Conservation (phyloP, 768 basidiomycete species). For the Coprinellus micaceus region DNA sequence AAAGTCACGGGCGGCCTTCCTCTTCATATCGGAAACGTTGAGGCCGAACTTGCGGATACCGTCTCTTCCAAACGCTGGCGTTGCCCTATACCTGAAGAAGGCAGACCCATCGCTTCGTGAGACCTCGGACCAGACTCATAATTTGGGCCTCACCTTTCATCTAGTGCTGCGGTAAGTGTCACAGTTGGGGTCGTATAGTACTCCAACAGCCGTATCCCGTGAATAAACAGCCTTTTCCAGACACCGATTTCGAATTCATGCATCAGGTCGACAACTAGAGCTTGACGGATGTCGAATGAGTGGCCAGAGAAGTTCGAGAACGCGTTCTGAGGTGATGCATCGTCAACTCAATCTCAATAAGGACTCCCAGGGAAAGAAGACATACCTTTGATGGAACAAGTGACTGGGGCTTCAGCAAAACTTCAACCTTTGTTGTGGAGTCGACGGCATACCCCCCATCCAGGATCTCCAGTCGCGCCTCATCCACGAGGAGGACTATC, state of each 20-base stretch:
- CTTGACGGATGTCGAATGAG: conserved; percentile 24
- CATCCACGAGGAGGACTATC: not conserved
- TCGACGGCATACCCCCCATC: not conserved
- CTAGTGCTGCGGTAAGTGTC: too few species aligned
- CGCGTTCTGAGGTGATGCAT: conserved; percentile 20
- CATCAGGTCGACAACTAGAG: conserved; percentile 21
- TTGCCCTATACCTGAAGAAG: conserved; percentile 5
- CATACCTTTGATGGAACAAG: conserved; percentile 9
- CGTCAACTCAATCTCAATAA: not conserved
- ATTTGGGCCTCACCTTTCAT: too few species aligned
- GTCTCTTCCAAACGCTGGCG: conserved; percentile 21
- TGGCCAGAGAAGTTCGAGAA: conserved; percentile 18
- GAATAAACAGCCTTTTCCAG: conserved; percentile 28
- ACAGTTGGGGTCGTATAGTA: too few species aligned
- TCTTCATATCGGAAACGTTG: conserved; percentile 28
- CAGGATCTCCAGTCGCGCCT: not conserved
- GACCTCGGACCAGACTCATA: too few species aligned
- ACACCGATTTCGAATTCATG: conserved; percentile 34
- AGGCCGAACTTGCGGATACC: conserved; percentile 27
- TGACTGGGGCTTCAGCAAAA: conserved; percentile 6
- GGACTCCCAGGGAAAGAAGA: not conserved
- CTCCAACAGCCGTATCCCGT: conserved; percentile 25
- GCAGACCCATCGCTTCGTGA: too few species aligned
- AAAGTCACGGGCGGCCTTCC: conserved; percentile 30
- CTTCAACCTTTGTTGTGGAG: too few species aligned